Evolutionary conservation across 352 stramenopile genomes (phyloP).

Genomic region (Blastocystis sp.): DNA sequence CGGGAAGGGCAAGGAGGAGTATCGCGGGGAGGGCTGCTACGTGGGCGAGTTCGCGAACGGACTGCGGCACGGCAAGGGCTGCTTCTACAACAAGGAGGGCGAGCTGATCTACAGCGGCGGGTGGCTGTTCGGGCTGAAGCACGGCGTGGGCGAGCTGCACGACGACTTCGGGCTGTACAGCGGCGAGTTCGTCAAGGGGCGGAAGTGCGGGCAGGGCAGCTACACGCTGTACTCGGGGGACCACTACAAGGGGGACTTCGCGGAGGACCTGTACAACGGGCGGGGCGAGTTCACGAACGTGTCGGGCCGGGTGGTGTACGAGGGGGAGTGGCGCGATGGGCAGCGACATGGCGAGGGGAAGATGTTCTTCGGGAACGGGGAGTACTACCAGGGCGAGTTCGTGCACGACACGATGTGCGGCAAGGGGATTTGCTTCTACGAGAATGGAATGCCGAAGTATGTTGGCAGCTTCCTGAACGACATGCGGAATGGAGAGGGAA

Average conservation of each 20-base stretch:
- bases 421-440: conserved; percentile 48
- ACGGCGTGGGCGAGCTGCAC: conserved; percentile 21
- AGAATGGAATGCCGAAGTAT: conserved; percentile 44
- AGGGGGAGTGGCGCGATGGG: conserved; percentile 67
- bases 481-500: conserved; percentile 52
- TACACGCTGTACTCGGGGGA: conserved; percentile 10
- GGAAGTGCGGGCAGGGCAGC: neutral
- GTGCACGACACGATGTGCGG: conserved; percentile 59
- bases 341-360: conserved; percentile 44
- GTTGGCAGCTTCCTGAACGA: conserved; percentile 48
- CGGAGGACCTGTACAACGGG: conserved; percentile 53
- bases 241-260: conserved; percentile 62
- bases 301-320: conserved; percentile 28
- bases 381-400: conserved; percentile 60
- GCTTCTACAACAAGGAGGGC: neutral
- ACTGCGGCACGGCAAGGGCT: conserved; percentile 30
- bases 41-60: conserved; percentile 62
- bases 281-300: conserved; percentile 22
- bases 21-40: neutral
- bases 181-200: neutral
- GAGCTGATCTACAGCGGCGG: conserved; percentile 24
- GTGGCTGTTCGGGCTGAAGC: conserved; percentile 42
- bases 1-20: conserved; percentile 34
- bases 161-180: conserved; percentile 46
- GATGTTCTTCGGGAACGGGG: conserved; percentile 59